phyloP scores from a whole-genome alignment of 805 yeast genomes.

The Hyphopichia homilentoma region DNA sequence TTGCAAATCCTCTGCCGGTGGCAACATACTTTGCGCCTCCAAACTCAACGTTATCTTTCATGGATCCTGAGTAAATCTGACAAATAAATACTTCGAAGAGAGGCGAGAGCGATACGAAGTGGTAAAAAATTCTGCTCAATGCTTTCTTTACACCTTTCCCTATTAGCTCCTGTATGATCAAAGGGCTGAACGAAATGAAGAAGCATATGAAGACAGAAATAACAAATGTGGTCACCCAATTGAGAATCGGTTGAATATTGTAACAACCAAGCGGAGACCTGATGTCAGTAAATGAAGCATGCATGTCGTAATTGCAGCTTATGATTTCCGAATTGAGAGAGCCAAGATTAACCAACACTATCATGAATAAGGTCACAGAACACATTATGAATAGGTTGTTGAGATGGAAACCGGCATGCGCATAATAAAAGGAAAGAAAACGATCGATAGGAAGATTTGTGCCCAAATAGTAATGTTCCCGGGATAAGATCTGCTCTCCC shows the following conservation, averaged over 20 bases:
- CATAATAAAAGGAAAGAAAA: slow-evolving; percentile 89
- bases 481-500: slow-evolving; percentile 93
- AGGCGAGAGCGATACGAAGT: slow-evolving; percentile 80
- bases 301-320: slow-evolving; percentile 60
- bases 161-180: slow-evolving; percentile 79
- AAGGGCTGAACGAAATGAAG: slow-evolving; percentile 85
- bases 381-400: slow-evolving; percentile 84
- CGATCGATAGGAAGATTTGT: slow-evolving; percentile 86
- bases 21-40: slow-evolving; percentile 93
- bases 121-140: slow-evolving; percentile 62
- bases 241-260: slow-evolving; percentile 76
- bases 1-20: slow-evolving; percentile 94
- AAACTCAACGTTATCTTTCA: slow-evolving; percentile 70
- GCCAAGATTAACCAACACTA: slow-evolving; percentile 76
- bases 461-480: slow-evolving; percentile 90
- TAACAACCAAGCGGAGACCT: slow-evolving; percentile 82
- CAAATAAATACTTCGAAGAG: slow-evolving; percentile 93
- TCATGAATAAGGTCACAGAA: slow-evolving; percentile 83
- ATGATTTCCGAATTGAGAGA: slow-evolving; percentile 71
- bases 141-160: slow-evolving; percentile 86
- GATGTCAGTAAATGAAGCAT: slow-evolving; percentile 69
- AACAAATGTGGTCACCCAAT: slow-evolving; percentile 88
- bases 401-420: slow-evolving; percentile 95
- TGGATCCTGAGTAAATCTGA: slow-evolving; percentile 81
- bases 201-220: slow-evolving; percentile 89